These are phyloP conservation scores for Mycena indigotica DNA, from an alignment of 768 basidiomycete genomes.

Conservation along the genomic window DNA sequence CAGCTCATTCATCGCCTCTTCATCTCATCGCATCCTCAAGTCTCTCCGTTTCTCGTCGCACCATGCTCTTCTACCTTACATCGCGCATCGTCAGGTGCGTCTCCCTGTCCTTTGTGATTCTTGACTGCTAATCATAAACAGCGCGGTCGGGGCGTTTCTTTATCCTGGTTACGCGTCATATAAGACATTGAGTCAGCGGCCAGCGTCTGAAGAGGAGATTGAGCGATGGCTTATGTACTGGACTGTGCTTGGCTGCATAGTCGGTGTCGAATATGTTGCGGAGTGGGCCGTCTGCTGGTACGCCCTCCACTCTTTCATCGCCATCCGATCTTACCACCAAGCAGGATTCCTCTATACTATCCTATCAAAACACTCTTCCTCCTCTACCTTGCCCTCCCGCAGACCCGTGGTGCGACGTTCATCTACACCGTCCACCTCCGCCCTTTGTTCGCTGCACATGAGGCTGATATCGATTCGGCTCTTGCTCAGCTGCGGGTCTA, in stretches of 20 bases:
- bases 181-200: constrained; percentile 87
- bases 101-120: background rate
- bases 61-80: constrained; percentile 54
- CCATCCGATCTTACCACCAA: constrained; percentile 16
- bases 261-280: constrained; percentile 78
- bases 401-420: constrained; percentile 85
- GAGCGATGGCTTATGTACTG: constrained; percentile 99
- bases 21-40: constrained; percentile 40
- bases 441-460: constrained; percentile 82
- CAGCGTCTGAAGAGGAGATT: constrained; percentile 79
- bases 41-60: background rate
- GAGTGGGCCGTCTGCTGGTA: constrained; percentile 90
- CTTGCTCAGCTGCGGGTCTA: constrained; percentile 65
- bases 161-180: constrained; percentile 97
- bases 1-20: background rate
- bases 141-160: constrained; percentile 77
- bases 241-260: constrained; percentile 84
- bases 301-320: constrained; percentile 31
- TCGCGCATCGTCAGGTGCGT: constrained; percentile 51
- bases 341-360: constrained; percentile 89
- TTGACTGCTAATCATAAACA: constrained; percentile 27
- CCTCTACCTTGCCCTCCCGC: constrained; percentile 87
- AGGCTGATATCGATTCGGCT: constrained; percentile 80
- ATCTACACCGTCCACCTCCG: constrained; percentile 79
- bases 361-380: constrained; percentile 81